Evolutionary conservation across 768 basidiomycete species (phyloP), one percentile per base, ranked within the genome.

Genomic region (Russula griseocarnosa): DNA sequence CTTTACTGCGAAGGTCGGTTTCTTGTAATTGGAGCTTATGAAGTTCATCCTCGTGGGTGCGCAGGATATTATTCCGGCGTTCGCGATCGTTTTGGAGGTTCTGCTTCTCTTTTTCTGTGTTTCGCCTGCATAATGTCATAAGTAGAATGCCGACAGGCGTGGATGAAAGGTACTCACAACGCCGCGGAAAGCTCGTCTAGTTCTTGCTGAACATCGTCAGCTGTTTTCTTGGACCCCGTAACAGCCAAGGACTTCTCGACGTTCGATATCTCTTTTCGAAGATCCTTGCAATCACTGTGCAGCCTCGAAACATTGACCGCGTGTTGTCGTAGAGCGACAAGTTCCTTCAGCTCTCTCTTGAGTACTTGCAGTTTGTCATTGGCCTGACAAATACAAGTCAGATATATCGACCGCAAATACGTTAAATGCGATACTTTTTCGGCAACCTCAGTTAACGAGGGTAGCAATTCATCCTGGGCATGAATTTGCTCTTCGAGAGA

Each of bases 181-280:
- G 87, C 79, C 18, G 76, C 76, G 1, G 81, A 78, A 26, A 95
- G 72, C 1, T 76, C 74, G 60, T 88, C 84, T 7, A 97, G 78
- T 70, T 97, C 87, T 28, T 69, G 75, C 73, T 98, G 90, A 18
- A 98, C 87, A 53, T 95, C 94, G 52, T 93, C 90, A 0, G 84
- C 82, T 1, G 94, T 94, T 74, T 86, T 91, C 16, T 83, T 82
- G 38, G 87, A 88, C 2, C 94, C 95, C 2, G 86, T 86, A 8
- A 81, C 75, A 22, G 81, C 76, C 18, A 99, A 80, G 53, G 89
- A 84, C 53, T 76, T 76, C 73, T 97, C 92, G 51, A 94, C 76
- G 53, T 78, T 76, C 10, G 73, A 66, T 51, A 88, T 82, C 44
- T 94, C 91, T 47, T 80, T 76, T 58, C 80, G 78, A 20, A 92